Conservation (phyloP, 108 stramenopile genomes). For the Schizochytrium sp. region DNA sequence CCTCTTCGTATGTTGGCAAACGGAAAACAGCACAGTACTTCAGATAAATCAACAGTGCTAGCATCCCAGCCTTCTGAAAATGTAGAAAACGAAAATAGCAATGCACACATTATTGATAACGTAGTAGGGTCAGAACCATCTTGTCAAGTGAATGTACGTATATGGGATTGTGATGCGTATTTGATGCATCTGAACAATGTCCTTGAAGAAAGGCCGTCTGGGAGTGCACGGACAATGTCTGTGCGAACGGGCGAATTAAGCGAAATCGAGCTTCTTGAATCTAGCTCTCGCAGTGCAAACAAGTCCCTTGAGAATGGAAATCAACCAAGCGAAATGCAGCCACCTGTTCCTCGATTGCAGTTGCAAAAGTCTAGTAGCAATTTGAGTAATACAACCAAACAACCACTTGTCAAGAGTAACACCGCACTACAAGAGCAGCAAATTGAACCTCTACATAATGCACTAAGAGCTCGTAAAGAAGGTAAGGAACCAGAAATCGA, state of each 20-base stretch:
- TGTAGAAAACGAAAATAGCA: background rate
- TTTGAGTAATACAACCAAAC: too few relatives aligned
- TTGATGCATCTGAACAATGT: background rate
- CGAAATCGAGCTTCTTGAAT: background rate
- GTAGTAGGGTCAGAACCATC: background rate
- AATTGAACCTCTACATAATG: too few relatives aligned
- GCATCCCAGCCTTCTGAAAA: background rate
- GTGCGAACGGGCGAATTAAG: background rate
- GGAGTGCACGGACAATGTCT: background rate
- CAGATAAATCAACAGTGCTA: background rate
- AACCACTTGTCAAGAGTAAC: too few relatives aligned
- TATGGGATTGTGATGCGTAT: conserved; percentile 13
- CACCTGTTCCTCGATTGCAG: too few relatives aligned
- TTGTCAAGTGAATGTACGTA: background rate
- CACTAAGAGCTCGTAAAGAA: too few relatives aligned
- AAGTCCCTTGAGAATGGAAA: too few relatives aligned
- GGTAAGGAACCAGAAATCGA: too few relatives aligned
- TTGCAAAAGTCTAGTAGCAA: too few relatives aligned
- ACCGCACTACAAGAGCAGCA: too few relatives aligned
- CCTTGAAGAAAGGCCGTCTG: background rate
- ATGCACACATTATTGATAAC: background rate
- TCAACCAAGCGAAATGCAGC: too few relatives aligned
- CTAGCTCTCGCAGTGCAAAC: too few relatives aligned
- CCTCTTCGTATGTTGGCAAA: conserved; percentile 18
- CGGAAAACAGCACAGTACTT: background rate